Base-by-base conservation (phyloP, 208 protist species). In the Strigomonas culicis region DNA sequence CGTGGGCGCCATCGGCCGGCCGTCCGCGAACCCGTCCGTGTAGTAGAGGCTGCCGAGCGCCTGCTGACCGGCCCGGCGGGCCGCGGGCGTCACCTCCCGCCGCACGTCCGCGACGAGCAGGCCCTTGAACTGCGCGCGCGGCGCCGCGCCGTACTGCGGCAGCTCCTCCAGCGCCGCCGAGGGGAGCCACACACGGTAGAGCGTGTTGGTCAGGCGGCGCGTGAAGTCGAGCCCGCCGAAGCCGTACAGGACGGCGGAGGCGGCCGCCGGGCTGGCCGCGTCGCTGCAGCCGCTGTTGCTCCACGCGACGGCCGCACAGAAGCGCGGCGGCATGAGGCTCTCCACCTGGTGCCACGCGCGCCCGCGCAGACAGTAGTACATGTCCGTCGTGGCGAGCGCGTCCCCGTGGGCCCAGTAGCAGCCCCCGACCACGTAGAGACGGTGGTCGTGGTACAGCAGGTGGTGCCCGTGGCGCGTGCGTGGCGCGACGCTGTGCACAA, bases 341-440 rank as follows among this genome's bases (percentile, higher is more conserved):
- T 70, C 55, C 27, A 66, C 46, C 55, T 79, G 79, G 8, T 72
- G 68, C 80, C 80, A 90, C 36, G 27, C 27, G 22, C 52, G 55
- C 43, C 28, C 49, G 3, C 51, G n/a, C 19, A 78, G 22, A 41
- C 77, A 59, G 66, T 73, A 91, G 15, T 61, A 58, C 66, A 83
- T 71, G 56, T 84, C 78, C 19, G 51, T 65, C 15, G 70, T 66
- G 8, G 80, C 77, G 28, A 86, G 53, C 2, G 71, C 67, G 58
- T 79, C 73, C 21, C 74, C 79, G 39, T 86, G 70, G 11, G 75
- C 76, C 79, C 83, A 87, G 72, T 86, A 84, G 36, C 70, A 68
- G 10, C 84, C 81, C 24, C 81, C 79, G 1, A 86, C 59, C 27
- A 88, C 59, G 57, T 79, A 91, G 19, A 88, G 55, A 22, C 59